A percentile compares a stretch with the other conserved stretches of the same genome.
These are phyloP conservation scores for Phytophthora podocarpi DNA, from an alignment of 352 stramenopile genomes.

Conservation along the genomic window DNA sequence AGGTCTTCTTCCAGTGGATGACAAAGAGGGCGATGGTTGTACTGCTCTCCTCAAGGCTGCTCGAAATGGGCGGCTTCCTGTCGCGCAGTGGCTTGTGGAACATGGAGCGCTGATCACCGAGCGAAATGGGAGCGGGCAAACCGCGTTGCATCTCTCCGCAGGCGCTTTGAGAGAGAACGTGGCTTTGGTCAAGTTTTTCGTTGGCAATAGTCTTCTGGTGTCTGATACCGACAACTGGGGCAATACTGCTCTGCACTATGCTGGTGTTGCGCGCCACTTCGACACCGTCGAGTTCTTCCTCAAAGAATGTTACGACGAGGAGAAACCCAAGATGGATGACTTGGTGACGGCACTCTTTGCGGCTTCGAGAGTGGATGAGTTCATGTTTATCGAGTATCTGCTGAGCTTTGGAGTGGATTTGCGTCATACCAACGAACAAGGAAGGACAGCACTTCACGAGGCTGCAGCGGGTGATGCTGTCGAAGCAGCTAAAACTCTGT, in stretches of 20 bases:
- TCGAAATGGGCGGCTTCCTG: background rate
- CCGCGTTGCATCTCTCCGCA: background rate
- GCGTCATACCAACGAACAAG: background rate
- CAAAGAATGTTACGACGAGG: background rate
- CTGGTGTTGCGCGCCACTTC: background rate
- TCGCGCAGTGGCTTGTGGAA: background rate
- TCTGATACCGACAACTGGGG: background rate
- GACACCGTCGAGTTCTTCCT: constrained; percentile 1
- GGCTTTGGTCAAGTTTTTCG: background rate
- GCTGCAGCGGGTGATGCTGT: background rate
- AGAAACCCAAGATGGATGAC: background rate
- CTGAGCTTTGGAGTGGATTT: background rate
- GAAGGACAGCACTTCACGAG: constrained; percentile 8
- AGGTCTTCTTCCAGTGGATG: background rate
- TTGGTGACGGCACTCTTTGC: background rate
- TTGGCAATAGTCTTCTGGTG: background rate
- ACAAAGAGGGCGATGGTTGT: constrained; percentile 1
- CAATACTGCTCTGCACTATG: background rate
- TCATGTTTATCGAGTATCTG: background rate
- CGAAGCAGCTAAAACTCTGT: background rate
- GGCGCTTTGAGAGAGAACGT: background rate
- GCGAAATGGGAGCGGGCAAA: background rate
- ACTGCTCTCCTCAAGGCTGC: background rate
- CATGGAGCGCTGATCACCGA: background rate
- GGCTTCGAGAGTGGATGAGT: background rate